These are phyloP conservation scores for Sclerotinia subarctica DNA, from an alignment of 2,329 filamentous ascomycete species.

Conservation along the genomic window DNA sequence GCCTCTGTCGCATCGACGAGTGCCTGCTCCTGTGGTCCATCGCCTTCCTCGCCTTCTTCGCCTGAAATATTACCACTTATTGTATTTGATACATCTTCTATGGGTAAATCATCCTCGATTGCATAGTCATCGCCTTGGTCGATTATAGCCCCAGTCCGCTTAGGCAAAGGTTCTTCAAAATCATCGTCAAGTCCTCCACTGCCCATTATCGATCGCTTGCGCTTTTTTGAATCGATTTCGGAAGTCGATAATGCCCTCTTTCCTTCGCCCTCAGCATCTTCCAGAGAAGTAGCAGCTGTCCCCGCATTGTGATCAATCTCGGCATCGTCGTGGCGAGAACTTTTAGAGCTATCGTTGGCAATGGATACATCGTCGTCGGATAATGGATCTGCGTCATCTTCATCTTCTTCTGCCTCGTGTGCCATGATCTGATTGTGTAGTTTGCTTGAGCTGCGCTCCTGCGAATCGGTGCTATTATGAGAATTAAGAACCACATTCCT, in stretches of 20 bases:
- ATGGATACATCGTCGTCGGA: conserved; percentile 40
- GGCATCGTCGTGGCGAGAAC: conserved; percentile 43
- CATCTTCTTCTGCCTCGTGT: conserved; percentile 45
- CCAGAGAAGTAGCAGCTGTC: conserved; percentile 40
- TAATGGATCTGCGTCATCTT: conserved; percentile 40
- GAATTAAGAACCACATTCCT: conserved; percentile 59
- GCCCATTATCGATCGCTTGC: conserved; percentile 40
- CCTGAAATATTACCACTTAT: conserved; percentile 37
- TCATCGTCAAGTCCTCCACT: conserved; percentile 38
- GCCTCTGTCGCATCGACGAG: conserved; percentile 43
- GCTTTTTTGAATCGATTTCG: conserved; percentile 39
- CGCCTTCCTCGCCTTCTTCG: conserved; percentile 42
- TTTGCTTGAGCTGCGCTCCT: conserved; percentile 74
- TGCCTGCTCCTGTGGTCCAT: conserved; percentile 48
- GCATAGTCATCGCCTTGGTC: conserved; percentile 46
- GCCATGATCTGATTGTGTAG: conserved; percentile 57
- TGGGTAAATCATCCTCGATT: conserved; percentile 44
- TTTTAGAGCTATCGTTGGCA: conserved; percentile 38
- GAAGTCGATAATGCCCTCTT: conserved; percentile 29
- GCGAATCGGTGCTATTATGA: conserved; percentile 52
- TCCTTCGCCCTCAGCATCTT: conserved; percentile 33
- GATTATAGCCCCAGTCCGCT: conserved; percentile 51
- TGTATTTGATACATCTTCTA: conserved; percentile 39
- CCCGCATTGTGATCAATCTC: conserved; percentile 31
- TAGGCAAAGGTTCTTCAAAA: conserved; percentile 43